Conservation (phyloP, 2,329 filamentous ascomycete species). For the Ophiocordyceps unilateralis region DNA sequence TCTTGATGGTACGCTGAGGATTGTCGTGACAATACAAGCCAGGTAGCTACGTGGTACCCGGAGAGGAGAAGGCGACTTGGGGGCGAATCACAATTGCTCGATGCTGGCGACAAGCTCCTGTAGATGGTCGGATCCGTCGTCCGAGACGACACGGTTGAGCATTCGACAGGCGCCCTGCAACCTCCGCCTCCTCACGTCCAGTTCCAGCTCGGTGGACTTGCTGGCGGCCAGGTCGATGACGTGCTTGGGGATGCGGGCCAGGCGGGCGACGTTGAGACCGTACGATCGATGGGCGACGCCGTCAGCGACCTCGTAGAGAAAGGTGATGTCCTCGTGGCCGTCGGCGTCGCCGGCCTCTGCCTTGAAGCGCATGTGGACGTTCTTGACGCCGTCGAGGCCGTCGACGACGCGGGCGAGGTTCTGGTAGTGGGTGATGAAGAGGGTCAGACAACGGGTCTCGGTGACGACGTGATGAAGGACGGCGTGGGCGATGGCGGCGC, state of each 20-base stretch:
- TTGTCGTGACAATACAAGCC: neutral
- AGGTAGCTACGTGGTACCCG: neutral
- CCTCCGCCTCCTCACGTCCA: slow-evolving; percentile 46
- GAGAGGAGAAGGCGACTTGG: neutral
- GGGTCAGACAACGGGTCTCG: slow-evolving; percentile 56
- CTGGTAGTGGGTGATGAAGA: slow-evolving; percentile 98
- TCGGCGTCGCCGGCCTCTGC: slow-evolving; percentile 17
- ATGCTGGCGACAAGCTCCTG: slow-evolving; percentile 37
- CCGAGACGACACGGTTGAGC: slow-evolving; percentile 22
- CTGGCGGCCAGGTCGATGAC: slow-evolving; percentile 64
- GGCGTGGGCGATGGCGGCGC: slow-evolving; percentile 84
- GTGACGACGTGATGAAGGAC: slow-evolving; percentile 74
- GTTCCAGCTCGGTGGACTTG: slow-evolving; percentile 69
- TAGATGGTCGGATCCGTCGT: slow-evolving; percentile 21
- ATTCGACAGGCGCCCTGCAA: slow-evolving; percentile 31
- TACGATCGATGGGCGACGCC: slow-evolving; percentile 90
- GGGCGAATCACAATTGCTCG: slow-evolving; percentile 24
- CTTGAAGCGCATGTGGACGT: slow-evolving; percentile 89
- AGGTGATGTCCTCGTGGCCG: slow-evolving; percentile 68
- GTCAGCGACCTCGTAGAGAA: slow-evolving; percentile 81
- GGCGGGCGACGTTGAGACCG: slow-evolving; percentile 76
- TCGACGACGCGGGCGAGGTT: slow-evolving; percentile 55
- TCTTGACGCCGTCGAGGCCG: slow-evolving; percentile 54
- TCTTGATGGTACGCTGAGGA: neutral
- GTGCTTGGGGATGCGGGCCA: slow-evolving; percentile 63